Evolutionary conservation across 441 rosid species (phyloP).

Genomic region (Erodium trifolium): DNA sequence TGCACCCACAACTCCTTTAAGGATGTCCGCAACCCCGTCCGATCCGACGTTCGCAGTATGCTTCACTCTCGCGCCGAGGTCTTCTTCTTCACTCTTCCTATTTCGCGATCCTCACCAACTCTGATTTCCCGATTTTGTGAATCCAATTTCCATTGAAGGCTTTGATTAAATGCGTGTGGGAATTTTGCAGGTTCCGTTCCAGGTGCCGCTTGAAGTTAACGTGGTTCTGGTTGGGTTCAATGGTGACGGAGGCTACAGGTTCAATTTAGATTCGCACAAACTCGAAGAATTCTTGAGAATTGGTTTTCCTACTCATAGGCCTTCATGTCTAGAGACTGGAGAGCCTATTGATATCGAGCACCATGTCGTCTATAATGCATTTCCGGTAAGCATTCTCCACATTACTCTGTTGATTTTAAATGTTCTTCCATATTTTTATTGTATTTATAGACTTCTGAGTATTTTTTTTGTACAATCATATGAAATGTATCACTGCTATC

Average conservation of each 20-base stretch:
- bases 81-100: not conserved
- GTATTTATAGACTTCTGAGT: too few species aligned
- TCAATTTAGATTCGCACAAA: conserved; percentile 50
- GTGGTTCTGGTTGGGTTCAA: conserved; percentile 73
- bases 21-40: conserved; percentile 72
- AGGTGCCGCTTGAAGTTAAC: conserved; percentile 91
- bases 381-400: conserved; percentile 43
- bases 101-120: not conserved
- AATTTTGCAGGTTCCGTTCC: conserved; percentile 74
- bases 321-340: conserved; percentile 75
- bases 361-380: conserved; percentile 62
- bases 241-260: conserved; percentile 90
- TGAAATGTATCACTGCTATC: not conserved
- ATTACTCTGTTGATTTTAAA: not conserved
- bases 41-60: conserved; percentile 86
- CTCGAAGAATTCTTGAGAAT: conserved; percentile 70
- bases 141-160: too few species aligned
- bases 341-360: conserved; percentile 90
- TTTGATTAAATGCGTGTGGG: not conserved
- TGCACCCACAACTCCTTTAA: conserved; percentile 93
- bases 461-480: not conserved
- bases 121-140: not conserved
- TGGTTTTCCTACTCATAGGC: conserved; percentile 74
- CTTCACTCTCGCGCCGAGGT: conserved; percentile 98
- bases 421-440: not conserved